Conservation (phyloP, 441 rosid species). For the Aleurites moluccanus region DNA sequence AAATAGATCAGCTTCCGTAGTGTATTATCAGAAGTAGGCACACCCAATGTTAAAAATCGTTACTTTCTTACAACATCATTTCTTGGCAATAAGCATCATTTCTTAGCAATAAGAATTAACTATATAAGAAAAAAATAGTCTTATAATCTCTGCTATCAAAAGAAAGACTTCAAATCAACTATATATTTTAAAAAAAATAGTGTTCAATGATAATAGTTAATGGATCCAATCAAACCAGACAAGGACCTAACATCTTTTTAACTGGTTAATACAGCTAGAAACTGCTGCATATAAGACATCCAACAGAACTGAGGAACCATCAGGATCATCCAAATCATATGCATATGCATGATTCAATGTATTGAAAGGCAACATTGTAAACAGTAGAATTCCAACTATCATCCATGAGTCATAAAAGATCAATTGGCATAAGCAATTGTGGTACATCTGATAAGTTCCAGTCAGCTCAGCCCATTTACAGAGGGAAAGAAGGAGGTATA, state of each 20-base stretch:
- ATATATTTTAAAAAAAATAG: neutral
- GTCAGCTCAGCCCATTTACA: neutral
- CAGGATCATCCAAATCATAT: neutral
- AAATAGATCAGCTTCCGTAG: neutral
- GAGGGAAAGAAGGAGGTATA: neutral
- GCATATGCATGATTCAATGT: neutral
- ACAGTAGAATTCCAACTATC: neutral
- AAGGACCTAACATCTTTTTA: neutral
- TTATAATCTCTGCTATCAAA: neutral
- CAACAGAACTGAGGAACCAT: neutral
- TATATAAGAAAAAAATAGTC: neutral
- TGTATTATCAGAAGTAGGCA: constrained; percentile 1
- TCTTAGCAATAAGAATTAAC: neutral
- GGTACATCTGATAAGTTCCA: neutral
- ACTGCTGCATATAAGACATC: neutral
- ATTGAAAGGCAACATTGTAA: neutral
- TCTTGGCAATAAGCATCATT: neutral
- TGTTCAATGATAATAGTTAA: neutral
- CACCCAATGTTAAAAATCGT: neutral
- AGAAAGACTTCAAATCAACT: neutral
- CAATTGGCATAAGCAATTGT: neutral
- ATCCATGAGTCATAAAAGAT: neutral
- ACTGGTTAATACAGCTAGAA: neutral
- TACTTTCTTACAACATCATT: neutral
- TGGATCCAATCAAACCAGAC: neutral